Evolutionary conservation across 176 grass and related monocot genomes (phyloP), one percentile per base, ranked within the genome.

Genomic region (Echinochloa phyllopogon): DNA sequence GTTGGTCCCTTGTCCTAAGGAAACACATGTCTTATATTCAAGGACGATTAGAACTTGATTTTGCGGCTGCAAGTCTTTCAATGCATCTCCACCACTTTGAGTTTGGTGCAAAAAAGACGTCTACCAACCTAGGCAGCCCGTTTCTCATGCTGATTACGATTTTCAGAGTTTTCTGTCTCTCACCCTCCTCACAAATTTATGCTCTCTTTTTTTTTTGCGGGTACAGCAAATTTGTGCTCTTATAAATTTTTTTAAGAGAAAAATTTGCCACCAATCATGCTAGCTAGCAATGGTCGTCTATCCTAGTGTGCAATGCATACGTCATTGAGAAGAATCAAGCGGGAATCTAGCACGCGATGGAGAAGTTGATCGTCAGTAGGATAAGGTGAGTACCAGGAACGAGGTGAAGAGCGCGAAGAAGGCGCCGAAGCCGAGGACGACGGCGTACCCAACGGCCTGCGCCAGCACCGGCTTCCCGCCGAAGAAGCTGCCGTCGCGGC

Each of bases 341-440:
- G 24, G 2, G 69, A 50, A 24, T 50, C 69, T 0, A 45, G 45
- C 45, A 17, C 17, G 70, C 15, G 45, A 51, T 73, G 3, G 45
- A 33, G 70, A 73, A 45, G 15, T 33, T 24, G 13, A 33, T 73
- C 6, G 0, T 4, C 3, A 8, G 69, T 4, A 10, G 1, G 23
- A 49, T 25, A 10, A 43, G 41, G 23, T 29, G 2, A 21, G n/a
- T 79, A 65, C 61, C 77, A 79, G 59, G 76, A 79, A 79, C 24
- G 76, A 79, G 2, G 76, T 79, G 76, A 79, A 79, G 77, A 79
- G 27, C 60, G 77, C 77, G 61, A 79, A 79, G 59, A 48, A 97
- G 40, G 88, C 94, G 27, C 94, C 94, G 62, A 97, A 97, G 24
- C 94, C 94, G 49, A 97, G 67, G 76, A 97, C 81, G 75, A 97